Evolutionary conservation across 257 asterid genomes (phyloP).

Genomic region (Plectranthus barbatus): DNA sequence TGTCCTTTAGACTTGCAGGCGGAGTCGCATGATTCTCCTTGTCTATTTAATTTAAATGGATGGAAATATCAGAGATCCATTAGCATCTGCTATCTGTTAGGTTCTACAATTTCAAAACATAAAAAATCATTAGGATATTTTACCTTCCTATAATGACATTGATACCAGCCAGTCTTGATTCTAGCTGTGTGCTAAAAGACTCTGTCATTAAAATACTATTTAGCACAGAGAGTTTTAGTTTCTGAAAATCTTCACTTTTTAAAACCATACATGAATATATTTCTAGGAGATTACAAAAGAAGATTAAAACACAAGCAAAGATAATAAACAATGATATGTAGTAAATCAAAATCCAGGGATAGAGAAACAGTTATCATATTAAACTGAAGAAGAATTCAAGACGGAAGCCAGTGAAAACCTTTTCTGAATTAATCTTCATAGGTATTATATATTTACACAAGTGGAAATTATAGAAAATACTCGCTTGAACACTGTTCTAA

Average conservation of each 20-base stretch:
- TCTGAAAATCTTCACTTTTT: slow-evolving; percentile 8
- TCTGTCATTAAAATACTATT: slow-evolving; percentile 31
- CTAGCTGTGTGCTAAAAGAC: slow-evolving; percentile 35
- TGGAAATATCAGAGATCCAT: slow-evolving; percentile 18
- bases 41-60: slow-evolving; percentile 35
- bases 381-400: not conserved
- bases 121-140: not conserved
- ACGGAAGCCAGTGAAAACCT: not conserved
- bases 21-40: slow-evolving; percentile 80
- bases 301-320: not conserved
- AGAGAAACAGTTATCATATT: not conserved
- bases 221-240: slow-evolving; percentile 2
- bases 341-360: not conserved
- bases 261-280: not conserved
- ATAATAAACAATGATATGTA: not conserved
- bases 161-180: slow-evolving; percentile 65
- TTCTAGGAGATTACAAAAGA: too few relatives aligned
- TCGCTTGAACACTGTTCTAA: too few relatives aligned
- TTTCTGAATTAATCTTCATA: not conserved
- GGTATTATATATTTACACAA: too few relatives aligned
- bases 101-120: not conserved
- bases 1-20: slow-evolving; percentile 71
- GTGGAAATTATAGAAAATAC: too few relatives aligned
- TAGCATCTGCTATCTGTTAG: slow-evolving; percentile 12
- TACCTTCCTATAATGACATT: slow-evolving; percentile 70